These are phyloP conservation scores for Aspergillus nidulans DNA, from an alignment of 495 filamentous ascomycete genomes.

Conservation along the genomic window DNA sequence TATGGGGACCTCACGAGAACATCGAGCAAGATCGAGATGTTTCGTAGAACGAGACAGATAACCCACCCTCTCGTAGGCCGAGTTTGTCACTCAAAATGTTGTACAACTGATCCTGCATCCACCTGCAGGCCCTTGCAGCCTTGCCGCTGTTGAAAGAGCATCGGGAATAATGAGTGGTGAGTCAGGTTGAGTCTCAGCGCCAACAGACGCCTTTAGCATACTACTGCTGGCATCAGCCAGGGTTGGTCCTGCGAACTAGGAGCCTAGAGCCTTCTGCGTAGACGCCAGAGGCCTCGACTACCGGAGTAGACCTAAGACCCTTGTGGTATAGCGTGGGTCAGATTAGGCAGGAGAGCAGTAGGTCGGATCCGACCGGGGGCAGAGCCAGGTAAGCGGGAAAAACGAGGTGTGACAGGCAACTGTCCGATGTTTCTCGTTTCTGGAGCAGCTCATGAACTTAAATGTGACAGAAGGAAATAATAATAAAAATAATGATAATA, in stretches of 20 bases:
- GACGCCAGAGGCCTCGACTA: too few relatives aligned
- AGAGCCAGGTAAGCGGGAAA: not conserved
- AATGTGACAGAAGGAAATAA: too few relatives aligned
- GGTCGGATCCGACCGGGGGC: not conserved
- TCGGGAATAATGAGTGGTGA: slow-evolving; percentile 4
- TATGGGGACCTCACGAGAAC: not conserved
- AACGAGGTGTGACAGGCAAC: too few relatives aligned
- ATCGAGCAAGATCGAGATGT: not conserved
- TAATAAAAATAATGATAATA: too few relatives aligned
- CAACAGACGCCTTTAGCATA: slow-evolving; percentile 5
- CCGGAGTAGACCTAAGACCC: slow-evolving; percentile 8
- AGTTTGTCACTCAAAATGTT: slow-evolving; percentile 15
- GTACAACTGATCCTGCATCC: slow-evolving; percentile 10
- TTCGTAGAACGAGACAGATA: not conserved
- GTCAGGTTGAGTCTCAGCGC: not conserved
- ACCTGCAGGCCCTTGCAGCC: slow-evolving; percentile 16
- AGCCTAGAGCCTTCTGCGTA: too few relatives aligned
- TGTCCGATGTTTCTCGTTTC: too few relatives aligned
- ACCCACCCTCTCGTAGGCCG: not conserved
- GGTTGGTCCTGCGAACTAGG: too few relatives aligned
- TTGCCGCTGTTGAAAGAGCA: not conserved
- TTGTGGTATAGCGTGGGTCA: slow-evolving; percentile 5
- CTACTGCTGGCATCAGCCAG: too few relatives aligned
- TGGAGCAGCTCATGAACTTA: too few relatives aligned
- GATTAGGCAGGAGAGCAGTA: slow-evolving; percentile 4